Percentiles rank a stretch among this genome's conserved stretches.
These are phyloP conservation scores for Basidiobolus meristosporus DNA, from an alignment of 371 early-diverging fungal genomes.

Conservation along the genomic window DNA sequence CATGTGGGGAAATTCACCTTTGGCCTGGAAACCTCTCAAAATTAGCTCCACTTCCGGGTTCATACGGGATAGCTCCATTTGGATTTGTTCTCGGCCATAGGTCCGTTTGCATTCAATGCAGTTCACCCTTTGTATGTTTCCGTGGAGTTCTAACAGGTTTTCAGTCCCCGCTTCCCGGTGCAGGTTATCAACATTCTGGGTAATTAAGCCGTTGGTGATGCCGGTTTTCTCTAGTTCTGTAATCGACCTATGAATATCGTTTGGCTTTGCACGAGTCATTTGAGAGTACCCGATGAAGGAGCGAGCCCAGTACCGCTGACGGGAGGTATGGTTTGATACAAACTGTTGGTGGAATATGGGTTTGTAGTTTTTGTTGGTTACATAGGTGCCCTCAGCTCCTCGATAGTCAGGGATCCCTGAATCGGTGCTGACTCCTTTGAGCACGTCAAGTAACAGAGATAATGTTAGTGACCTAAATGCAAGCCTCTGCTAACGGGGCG, in stretches of 20 bases:
- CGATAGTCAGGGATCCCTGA: slow-evolving; percentile 83
- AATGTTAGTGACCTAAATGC: background rate
- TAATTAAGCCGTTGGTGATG: slow-evolving; percentile 33
- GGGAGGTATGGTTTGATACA: slow-evolving; percentile 22
- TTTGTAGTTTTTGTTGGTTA: slow-evolving; percentile 52
- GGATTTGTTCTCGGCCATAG: slow-evolving; percentile 33
- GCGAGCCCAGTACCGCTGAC: slow-evolving; percentile 84
- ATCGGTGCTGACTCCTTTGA: slow-evolving; percentile 59
- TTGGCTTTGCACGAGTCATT: slow-evolving; percentile 45
- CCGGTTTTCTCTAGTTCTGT: slow-evolving; percentile 20
- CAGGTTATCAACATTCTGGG: slow-evolving; percentile 84
- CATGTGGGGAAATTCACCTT: slow-evolving; percentile 18
- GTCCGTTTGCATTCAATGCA: slow-evolving; percentile 46
- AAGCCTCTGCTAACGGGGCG: background rate
- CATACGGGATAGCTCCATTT: slow-evolving; percentile 30
- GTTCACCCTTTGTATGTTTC: slow-evolving; percentile 47
- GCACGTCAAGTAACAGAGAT: background rate
- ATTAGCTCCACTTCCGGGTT: slow-evolving; percentile 51
- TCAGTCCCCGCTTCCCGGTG: slow-evolving; percentile 36
- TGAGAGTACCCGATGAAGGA: slow-evolving; percentile 68
- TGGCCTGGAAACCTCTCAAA: slow-evolving; percentile 6
- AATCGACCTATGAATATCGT: slow-evolving; percentile 42
- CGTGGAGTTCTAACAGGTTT: slow-evolving; percentile 62
- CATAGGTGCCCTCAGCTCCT: slow-evolving; percentile 62
- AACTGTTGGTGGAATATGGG: slow-evolving; percentile 66